These are phyloP conservation scores for Wickerhamiella musiphila DNA, from an alignment of 805 yeast species.

Conservation along the genomic window DNA sequence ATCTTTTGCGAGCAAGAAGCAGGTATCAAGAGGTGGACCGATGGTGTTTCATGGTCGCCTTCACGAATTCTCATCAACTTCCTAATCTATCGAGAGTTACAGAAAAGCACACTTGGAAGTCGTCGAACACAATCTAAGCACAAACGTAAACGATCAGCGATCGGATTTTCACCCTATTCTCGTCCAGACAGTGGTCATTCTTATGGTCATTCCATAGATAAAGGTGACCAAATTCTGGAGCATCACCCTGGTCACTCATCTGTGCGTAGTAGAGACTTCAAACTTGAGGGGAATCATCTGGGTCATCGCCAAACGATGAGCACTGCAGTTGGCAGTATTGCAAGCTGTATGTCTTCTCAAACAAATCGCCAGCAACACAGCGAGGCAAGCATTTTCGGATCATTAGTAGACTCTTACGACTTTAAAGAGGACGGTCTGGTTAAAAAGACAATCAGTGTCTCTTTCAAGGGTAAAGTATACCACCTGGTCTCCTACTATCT, in stretches of 20 bases:
- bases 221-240: too few relatives aligned
- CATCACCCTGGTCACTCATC: too few relatives aligned
- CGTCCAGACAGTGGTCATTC: conserved; percentile 4
- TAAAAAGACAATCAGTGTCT: conserved; percentile 60
- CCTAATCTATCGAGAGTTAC: conserved; percentile 60
- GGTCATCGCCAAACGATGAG: too few relatives aligned
- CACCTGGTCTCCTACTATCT: conserved; percentile 70
- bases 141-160: neutral
- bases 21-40: conserved; percentile 90
- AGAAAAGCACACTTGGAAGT: conserved; percentile 27
- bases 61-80: conserved; percentile 76
- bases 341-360: neutral
- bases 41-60: conserved; percentile 90
- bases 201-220: too few relatives aligned
- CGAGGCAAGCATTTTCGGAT: conserved; percentile 29
- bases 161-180: conserved; percentile 2
- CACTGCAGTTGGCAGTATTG: too few relatives aligned
- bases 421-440: conserved; percentile 59
- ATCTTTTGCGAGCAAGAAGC: conserved; percentile 70
- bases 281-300: too few relatives aligned
- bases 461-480: conserved; percentile 16
- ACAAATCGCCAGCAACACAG: neutral
- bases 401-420: conserved; percentile 40
- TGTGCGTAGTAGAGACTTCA: too few relatives aligned
- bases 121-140: conserved; percentile 7